Conservation (phyloP, 2,329 filamentous ascomycete genomes). For the Biscogniauxia sp. region DNA sequence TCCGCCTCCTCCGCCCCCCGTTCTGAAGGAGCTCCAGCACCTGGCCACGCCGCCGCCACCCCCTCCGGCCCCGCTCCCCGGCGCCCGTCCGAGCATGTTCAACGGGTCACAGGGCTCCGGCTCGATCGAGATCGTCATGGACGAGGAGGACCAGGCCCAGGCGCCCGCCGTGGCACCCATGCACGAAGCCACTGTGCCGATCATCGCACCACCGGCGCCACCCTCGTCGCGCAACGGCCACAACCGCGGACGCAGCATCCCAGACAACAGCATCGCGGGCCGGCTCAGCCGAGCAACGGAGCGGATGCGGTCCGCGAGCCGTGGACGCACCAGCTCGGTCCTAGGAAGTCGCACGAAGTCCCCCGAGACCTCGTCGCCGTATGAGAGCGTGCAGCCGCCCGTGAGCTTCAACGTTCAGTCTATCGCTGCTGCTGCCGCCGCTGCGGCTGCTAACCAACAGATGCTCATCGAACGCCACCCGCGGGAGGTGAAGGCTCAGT, state of each 20-base stretch:
- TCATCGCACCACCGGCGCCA: conserved; percentile 45
- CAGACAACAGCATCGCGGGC: conserved; percentile 50
- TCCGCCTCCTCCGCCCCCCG: conserved; percentile 48
- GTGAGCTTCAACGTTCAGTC: conserved; percentile 29
- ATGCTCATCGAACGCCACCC: conserved; percentile 31
- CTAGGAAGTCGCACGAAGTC: conserved; percentile 37
- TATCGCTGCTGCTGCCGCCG: conserved; percentile 35
- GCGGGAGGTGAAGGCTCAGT: conserved; percentile 36
- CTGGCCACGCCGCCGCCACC: conserved; percentile 60
- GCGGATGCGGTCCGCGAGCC: conserved; percentile 58
- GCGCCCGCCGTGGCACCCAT: conserved; percentile 36
- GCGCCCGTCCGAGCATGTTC: conserved; percentile 39
- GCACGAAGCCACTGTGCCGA: conserved; percentile 42
- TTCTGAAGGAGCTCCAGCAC: conserved; percentile 63
- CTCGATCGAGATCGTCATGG: conserved; percentile 66
- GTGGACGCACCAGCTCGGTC: conserved; percentile 47
- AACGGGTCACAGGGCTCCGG: conserved; percentile 45
- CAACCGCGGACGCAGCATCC: conserved; percentile 55
- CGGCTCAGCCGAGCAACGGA: conserved; percentile 59
- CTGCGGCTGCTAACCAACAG: conserved; percentile 24
- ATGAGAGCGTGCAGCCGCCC: conserved; percentile 37
- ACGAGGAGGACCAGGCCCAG: conserved; percentile 48
- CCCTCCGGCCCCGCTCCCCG: conserved; percentile 56
- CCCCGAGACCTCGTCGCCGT: conserved; percentile 37
- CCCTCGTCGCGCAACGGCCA: conserved; percentile 45